Evolutionary conservation across 2,329 filamentous ascomycete genomes (phyloP).

Genomic region (Monosporascus sp.): DNA sequence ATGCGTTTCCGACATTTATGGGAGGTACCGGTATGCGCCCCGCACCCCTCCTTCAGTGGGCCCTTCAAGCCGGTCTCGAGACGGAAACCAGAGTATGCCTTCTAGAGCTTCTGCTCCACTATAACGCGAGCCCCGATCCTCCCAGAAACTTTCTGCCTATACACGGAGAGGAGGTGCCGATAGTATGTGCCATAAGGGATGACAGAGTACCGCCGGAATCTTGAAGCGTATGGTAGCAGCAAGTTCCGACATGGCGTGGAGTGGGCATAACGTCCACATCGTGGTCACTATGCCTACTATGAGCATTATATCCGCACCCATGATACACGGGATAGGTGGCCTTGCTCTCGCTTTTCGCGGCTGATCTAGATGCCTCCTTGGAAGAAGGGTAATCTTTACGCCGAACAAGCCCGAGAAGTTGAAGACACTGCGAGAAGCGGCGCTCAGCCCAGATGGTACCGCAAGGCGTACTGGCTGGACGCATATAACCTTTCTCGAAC

Average conservation of each 20-base stretch:
- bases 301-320: too few species aligned
- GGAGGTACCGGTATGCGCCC: too few species aligned
- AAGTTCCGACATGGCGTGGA: too few species aligned
- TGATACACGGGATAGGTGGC: too few species aligned
- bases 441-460: neutral
- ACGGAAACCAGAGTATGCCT: neutral
- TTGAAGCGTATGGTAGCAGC: neutral
- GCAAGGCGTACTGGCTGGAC: neutral
- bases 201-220: neutral
- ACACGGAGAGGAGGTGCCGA: neutral
- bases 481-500: neutral
- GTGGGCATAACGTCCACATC: neutral
- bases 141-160: neutral
- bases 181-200: neutral
- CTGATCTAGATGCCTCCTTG: too few species aligned
- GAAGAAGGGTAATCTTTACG: neutral
- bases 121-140: neutral
- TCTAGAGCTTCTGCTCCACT: neutral
- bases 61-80: neutral
- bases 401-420: neutral
- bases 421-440: neutral
- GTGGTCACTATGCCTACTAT: neutral
- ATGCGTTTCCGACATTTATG: neutral
- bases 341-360: too few species aligned
- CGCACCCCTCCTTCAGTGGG: neutral